Evolutionary conservation across 768 basidiomycete genomes (phyloP).

Genomic region (Asterophora parasitica): DNA sequence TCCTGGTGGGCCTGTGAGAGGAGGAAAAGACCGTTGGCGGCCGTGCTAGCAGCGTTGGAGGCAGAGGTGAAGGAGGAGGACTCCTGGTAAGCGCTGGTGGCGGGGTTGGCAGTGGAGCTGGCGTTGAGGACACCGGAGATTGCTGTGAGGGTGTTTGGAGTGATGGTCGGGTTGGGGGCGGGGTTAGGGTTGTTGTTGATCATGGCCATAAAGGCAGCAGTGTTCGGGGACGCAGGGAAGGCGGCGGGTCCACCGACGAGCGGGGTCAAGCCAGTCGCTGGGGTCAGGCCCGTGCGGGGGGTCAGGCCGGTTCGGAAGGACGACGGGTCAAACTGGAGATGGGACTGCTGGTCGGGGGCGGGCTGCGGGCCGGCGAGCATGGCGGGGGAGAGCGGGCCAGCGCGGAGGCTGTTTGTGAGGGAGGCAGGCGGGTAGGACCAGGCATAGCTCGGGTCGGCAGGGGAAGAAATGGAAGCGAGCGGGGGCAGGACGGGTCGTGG

Average conservation of each 20-base stretch:
- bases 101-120: slow-evolving; percentile 38
- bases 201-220: slow-evolving; percentile 88
- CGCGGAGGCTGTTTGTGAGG: slow-evolving; percentile 73
- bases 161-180: slow-evolving; percentile 48
- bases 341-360: slow-evolving; percentile 30
- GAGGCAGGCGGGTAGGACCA: slow-evolving; percentile 62
- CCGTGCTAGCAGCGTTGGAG: slow-evolving; percentile 57
- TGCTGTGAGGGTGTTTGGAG: slow-evolving; percentile 72
- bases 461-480: slow-evolving; percentile 72
- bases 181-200: slow-evolving; percentile 57
- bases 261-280: slow-evolving; percentile 72
- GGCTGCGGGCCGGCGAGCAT: slow-evolving; percentile 89
- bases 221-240: slow-evolving; percentile 86
- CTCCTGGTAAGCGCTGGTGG: slow-evolving; percentile 32
- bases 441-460: slow-evolving; percentile 55
- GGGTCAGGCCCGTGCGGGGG: slow-evolving; percentile 82
- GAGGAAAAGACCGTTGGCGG: slow-evolving; percentile 90
- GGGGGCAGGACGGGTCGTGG: slow-evolving; percentile 76
- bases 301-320: slow-evolving; percentile 85
- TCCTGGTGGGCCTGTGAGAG: slow-evolving; percentile 95
- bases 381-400: slow-evolving; percentile 92
- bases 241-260: slow-evolving; percentile 68
- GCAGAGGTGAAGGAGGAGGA: slow-evolving; percentile 32
- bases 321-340: slow-evolving; percentile 62
- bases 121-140: slow-evolving; percentile 73